Conservation (phyloP, 352 stramenopile genomes). For the Globisporangium splendens region DNA sequence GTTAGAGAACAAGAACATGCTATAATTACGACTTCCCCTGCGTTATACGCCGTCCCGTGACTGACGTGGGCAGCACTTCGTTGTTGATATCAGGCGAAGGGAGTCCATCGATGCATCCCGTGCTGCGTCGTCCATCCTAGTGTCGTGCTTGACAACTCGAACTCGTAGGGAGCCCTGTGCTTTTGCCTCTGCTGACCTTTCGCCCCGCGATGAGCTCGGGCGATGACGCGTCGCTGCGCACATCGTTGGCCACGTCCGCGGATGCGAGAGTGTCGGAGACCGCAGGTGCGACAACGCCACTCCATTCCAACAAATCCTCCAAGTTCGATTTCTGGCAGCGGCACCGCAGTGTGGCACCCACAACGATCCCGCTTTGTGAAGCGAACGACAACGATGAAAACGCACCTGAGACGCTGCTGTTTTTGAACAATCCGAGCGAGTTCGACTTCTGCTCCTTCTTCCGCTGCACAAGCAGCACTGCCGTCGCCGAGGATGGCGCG, state of each 20-base stretch:
- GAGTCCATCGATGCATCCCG: background rate
- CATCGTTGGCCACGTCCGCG: constrained; percentile 1
- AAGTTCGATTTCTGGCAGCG: constrained; percentile 18
- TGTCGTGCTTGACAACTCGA: no score
- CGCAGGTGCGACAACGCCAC: constrained; percentile 12
- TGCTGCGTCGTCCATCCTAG: no score
- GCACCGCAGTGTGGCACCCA: constrained; percentile 14
- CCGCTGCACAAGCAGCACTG: constrained; percentile 13
- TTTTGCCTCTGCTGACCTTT: background rate
- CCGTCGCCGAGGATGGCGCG: background rate
- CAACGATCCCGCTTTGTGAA: constrained; percentile 2
- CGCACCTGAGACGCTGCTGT: constrained; percentile 15
- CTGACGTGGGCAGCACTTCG: no score
- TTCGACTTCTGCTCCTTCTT: constrained; percentile 32
- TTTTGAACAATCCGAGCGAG: constrained; percentile 26
- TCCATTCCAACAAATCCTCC: background rate
- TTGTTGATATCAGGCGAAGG: background rate
- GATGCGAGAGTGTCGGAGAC: background rate
- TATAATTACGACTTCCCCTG: background rate
- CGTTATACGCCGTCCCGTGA: no score
- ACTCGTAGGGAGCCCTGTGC: no score
- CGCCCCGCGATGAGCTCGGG: background rate
- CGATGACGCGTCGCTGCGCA: background rate
- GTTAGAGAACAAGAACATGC: background rate
- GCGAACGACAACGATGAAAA: constrained; percentile 5